phyloP scores from a whole-genome alignment of 306 rosid species.

The Adenanthera pavonina region DNA sequence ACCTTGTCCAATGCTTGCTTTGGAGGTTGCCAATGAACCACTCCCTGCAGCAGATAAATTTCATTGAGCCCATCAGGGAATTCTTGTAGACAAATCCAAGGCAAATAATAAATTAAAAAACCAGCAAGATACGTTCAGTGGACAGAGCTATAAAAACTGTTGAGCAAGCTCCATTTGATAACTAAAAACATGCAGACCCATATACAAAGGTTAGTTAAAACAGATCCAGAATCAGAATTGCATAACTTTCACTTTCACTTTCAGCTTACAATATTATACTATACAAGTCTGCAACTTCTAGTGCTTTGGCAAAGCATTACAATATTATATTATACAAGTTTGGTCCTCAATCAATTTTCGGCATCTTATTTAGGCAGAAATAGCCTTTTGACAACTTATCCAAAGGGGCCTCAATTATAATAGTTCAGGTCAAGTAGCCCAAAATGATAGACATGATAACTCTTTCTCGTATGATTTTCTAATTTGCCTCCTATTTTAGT shows the following conservation, averaged over 20 bases:
- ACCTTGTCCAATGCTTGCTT: conserved; percentile 79
- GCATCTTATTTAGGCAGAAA: not conserved
- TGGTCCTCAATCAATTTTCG: not conserved
- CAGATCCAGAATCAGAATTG: conserved; percentile 9
- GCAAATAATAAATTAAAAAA: not conserved
- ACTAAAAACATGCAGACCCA: conserved; percentile 3
- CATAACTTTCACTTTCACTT: not conserved
- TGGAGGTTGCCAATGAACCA: conserved; percentile 97
- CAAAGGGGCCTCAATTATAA: not conserved
- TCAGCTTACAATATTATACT: not conserved
- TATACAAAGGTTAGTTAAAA: conserved; percentile 4
- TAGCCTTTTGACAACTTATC: conserved; percentile 16
- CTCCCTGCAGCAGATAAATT: conserved; percentile 64
- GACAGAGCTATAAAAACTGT: not conserved
- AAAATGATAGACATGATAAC: conserved; percentile 1
- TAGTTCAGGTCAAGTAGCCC: not conserved
- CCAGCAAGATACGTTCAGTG: not conserved
- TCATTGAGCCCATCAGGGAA: not conserved
- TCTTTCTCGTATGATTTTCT: not conserved
- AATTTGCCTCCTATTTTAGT: not conserved
- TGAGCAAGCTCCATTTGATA: not conserved
- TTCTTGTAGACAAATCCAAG: not conserved
- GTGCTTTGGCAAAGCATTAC: not conserved
- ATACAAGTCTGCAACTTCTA: not conserved
- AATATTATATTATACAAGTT: not conserved